Evolutionary conservation across 2,329 filamentous ascomycete genomes (phyloP).

Genomic region (Laburnicola sp.): DNA sequence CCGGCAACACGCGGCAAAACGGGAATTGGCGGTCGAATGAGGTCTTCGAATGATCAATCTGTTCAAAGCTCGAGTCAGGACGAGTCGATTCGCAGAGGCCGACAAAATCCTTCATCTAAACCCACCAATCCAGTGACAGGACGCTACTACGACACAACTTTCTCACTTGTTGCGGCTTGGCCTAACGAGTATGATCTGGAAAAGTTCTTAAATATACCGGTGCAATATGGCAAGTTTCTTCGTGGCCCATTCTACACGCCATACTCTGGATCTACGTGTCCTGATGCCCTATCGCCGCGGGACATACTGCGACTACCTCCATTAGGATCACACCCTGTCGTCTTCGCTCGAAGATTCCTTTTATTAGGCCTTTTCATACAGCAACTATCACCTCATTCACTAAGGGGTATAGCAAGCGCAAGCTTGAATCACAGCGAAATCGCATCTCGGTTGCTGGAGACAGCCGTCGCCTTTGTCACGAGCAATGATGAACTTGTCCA

Average conservation of each 20-base stretch:
- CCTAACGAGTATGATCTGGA: slow-evolving; percentile 6
- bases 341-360: slow-evolving; percentile 37
- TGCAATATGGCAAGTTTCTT: slow-evolving; percentile 20
- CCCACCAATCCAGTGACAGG: no score
- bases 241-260: not conserved
- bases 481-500: slow-evolving; percentile 44
- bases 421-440: slow-evolving; percentile 17
- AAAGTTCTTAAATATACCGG: slow-evolving; percentile 38
- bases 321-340: slow-evolving; percentile 29
- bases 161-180: not conserved
- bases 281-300: slow-evolving; percentile 25
- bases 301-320: slow-evolving; percentile 35
- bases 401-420: slow-evolving; percentile 13
- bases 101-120: not conserved
- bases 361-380: slow-evolving; percentile 33
- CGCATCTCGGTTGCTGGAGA: slow-evolving; percentile 31
- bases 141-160: not conserved
- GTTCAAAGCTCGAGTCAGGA: no score
- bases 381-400: slow-evolving; percentile 21
- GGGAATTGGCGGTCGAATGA: no score
- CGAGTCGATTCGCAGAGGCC: no score
- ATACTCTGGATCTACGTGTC: slow-evolving; percentile 25
- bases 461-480: slow-evolving; percentile 36
- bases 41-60: no score
- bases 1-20: not conserved